phyloP scores from a whole-genome alignment of 345 rosid genomes.

The Angophora floribunda region DNA sequence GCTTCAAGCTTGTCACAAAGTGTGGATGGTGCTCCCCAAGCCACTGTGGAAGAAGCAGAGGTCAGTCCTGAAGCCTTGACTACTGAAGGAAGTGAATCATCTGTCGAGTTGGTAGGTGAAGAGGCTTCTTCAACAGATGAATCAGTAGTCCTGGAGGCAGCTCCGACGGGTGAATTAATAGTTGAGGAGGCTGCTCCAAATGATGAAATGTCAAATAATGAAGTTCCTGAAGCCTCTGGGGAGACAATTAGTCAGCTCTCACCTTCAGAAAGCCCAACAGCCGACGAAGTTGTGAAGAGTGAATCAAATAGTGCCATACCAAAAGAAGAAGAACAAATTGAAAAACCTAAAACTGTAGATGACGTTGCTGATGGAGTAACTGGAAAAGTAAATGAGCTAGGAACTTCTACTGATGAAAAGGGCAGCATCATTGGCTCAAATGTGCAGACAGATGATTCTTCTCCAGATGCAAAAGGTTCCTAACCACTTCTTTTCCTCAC shows the following conservation, averaged over 20 bases:
- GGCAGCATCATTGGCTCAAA: slow-evolving; percentile 25
- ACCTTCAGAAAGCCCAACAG: slow-evolving; percentile 26
- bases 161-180: not conserved
- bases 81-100: slow-evolving; percentile 11
- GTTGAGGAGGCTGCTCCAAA: slow-evolving; percentile 1
- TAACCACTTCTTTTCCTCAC: not conserved
- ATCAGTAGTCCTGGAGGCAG: not conserved
- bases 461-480: slow-evolving; percentile 18
- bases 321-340: slow-evolving; percentile 14
- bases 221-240: slow-evolving; percentile 11
- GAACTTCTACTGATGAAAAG: slow-evolving; percentile 22
- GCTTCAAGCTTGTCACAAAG: slow-evolving; percentile 2
- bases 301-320: slow-evolving; percentile 9
- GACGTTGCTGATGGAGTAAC: slow-evolving; percentile 7
- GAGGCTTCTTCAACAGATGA: not conserved
- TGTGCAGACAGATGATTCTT: slow-evolving; percentile 13
- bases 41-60: slow-evolving; percentile 7
- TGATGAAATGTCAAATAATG: slow-evolving; percentile 9
- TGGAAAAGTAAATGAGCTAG: slow-evolving; percentile 13
- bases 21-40: slow-evolving; percentile 8
- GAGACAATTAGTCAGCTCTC: slow-evolving; percentile 24
- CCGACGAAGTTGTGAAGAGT: slow-evolving; percentile 11
- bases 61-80: slow-evolving; percentile 4
- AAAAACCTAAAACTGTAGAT: not conserved
- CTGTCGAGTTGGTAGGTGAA: slow-evolving; percentile 3